A percentile compares a stretch with the other conserved stretches of the same genome.
phyloP scores from a whole-genome alignment of 768 basidiomycete species.

The Boletellus sp. region DNA sequence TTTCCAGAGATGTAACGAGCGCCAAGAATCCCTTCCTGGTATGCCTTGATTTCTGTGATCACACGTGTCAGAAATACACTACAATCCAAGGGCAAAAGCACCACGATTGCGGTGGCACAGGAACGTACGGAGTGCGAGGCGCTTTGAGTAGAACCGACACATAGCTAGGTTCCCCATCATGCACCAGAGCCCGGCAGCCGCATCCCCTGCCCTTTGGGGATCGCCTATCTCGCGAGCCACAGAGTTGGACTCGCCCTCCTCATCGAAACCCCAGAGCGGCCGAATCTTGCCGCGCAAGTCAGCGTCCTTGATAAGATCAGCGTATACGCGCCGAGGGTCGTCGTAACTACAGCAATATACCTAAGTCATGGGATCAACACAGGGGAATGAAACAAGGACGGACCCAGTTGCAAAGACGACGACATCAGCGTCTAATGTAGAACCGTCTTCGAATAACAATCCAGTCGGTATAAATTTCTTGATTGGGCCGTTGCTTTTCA shows the following conservation, averaged over 20 bases:
- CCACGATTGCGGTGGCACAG: neutral
- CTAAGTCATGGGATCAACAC: neutral
- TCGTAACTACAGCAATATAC: constrained; percentile 10
- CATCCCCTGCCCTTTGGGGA: constrained; percentile 12
- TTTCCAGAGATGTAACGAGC: constrained; percentile 11
- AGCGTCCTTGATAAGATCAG: constrained; percentile 18
- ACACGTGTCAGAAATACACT: neutral
- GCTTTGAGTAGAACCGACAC: constrained; percentile 65
- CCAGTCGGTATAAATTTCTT: constrained; percentile 34
- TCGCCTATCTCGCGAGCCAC: constrained; percentile 48
- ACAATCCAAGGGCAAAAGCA: no score
- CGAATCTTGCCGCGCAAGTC: constrained; percentile 20
- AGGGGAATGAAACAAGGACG: constrained; percentile 7
- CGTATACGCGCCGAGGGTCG: constrained; percentile 16
- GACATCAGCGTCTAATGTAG: constrained; percentile 45
- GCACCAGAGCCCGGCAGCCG: constrained; percentile 42
- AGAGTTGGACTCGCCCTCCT: constrained; percentile 29
- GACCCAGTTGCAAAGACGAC: constrained; percentile 26
- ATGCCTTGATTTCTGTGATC: constrained; percentile 63
- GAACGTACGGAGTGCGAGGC: constrained; percentile 59
- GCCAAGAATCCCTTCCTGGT: constrained; percentile 46
- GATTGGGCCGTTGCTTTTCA: constrained; percentile 28
- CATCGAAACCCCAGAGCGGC: constrained; percentile 29
- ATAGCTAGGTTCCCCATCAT: constrained; percentile 62
- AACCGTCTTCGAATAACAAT: constrained; percentile 26